Percentiles rank a stretch among this genome's conserved stretches.
Evolutionary conservation across 2,329 filamentous ascomycete genomes (phyloP).

Genomic region (Cordyceps javanica): DNA sequence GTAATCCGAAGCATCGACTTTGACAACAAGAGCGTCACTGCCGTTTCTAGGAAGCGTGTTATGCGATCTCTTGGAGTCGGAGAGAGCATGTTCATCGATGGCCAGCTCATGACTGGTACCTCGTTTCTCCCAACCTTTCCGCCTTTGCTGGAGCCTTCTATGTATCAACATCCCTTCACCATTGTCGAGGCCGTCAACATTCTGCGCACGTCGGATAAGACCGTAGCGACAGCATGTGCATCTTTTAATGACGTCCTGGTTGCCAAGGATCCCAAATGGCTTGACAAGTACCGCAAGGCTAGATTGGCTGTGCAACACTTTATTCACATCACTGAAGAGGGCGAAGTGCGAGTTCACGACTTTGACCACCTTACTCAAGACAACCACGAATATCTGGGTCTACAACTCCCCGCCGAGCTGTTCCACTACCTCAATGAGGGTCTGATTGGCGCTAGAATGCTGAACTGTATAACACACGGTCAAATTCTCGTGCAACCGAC

Average conservation of each 20-base stretch:
- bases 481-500: slow-evolving; percentile 77
- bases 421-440: slow-evolving; percentile 85
- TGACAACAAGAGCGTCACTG: slow-evolving; percentile 57
- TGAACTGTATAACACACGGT: slow-evolving; percentile 76
- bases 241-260: slow-evolving; percentile 75
- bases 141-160: slow-evolving; percentile 56
- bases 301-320: slow-evolving; percentile 83
- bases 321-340: slow-evolving; percentile 71
- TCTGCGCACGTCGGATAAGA: slow-evolving; percentile 61
- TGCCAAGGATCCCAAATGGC: slow-evolving; percentile 65
- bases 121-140: slow-evolving; percentile 76
- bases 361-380: slow-evolving; percentile 70
- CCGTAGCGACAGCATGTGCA: slow-evolving; percentile 66
- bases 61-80: slow-evolving; percentile 60
- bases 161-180: slow-evolving; percentile 52
- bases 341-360: slow-evolving; percentile 69
- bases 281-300: slow-evolving; percentile 80
- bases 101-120: slow-evolving; percentile 75
- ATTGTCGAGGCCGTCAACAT: slow-evolving; percentile 74
- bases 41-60: slow-evolving; percentile 60
- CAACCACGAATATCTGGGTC: slow-evolving; percentile 83
- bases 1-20: slow-evolving; percentile 64
- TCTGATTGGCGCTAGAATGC: slow-evolving; percentile 69
- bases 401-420: slow-evolving; percentile 81
- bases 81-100: slow-evolving; percentile 74